Evolutionary conservation across 164 flowering plant genomes (phyloP), one percentile per base, ranked within the genome.

Genomic region (Piper longum): DNA sequence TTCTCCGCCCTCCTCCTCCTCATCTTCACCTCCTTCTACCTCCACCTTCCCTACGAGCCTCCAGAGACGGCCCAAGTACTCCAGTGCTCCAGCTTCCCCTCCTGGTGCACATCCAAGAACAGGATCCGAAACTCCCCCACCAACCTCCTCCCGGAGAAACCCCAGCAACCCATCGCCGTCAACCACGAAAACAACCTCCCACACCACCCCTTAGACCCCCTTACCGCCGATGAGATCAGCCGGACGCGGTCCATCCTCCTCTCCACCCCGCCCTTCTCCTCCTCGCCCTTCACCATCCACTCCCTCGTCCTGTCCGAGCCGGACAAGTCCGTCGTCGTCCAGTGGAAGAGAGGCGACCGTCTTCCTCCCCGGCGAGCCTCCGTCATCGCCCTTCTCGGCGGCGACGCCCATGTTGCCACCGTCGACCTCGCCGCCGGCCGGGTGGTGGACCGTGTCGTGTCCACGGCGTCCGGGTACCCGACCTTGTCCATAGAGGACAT

Each of bases 401-500:
- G 83, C 1, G 58, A 42, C 4, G 55, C 86, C 0, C 82, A 79
- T 67, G 69, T 84, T 62, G 62, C 88, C 13, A 77, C 76, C 9
- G 79, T 88, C 59, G 88, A 90, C 65, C 36, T 93, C 12, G 64
- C 43, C 3, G 66, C 87, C 13, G 63, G 72, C 43, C 61, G 70
- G 44, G 88, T 90, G 59, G 64, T 70, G 16, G 44, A 43, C 5
- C 70, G 62, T 18, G 80, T 73, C 0, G 56, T 74, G 42, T 69
- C 60, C 14, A 48, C 79, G 0, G 18, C 51, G 2, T 67, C 86
- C 19, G 99, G 99, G 11, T 95, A 79, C 66, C 99, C 99, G 8
- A 74, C 65, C 42, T 82, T 95, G 93, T 87, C 97, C 4, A 74
- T 84, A 2, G 97, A 91, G 67, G 99, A 95, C 64, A 90, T 95